Conservation (phyloP, 1,284 basidiomycete genomes). For the Peniophora sp. region DNA sequence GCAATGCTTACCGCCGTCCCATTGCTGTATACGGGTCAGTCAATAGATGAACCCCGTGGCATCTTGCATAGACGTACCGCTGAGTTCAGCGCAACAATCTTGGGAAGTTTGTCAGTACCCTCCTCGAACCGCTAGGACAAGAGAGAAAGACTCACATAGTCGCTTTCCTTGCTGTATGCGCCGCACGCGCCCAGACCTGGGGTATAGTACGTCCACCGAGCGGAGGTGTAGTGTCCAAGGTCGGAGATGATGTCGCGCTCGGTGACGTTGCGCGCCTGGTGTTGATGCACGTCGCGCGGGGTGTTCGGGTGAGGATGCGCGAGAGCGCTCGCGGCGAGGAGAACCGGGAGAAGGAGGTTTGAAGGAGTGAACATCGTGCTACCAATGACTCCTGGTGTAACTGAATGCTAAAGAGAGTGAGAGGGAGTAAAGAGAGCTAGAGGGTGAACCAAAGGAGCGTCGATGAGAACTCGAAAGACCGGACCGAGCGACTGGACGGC, state of each 20-base stretch:
- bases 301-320: not conserved
- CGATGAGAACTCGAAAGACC: not conserved
- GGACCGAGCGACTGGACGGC: too few relatives aligned
- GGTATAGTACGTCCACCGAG: conserved; percentile 26
- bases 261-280: not conserved
- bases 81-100: conserved; percentile 33
- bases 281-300: not conserved
- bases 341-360: not conserved
- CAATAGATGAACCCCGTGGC: not conserved
- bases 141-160: conserved; percentile 22
- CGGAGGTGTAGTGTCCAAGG: conserved; percentile 19
- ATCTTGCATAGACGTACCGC: conserved; percentile 16
- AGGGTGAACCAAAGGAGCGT: not conserved
- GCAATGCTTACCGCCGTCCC: conserved; percentile 29
- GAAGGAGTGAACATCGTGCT: not conserved
- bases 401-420: not conserved
- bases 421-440: not conserved
- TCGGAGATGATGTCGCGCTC: not conserved
- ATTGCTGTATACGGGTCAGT: conserved; percentile 16
- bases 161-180: conserved; percentile 19
- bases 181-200: conserved; percentile 31
- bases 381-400: too few relatives aligned
- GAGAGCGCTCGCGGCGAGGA: not conserved
- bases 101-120: too few relatives aligned
- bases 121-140: not conserved